Conservation (phyloP, 1,284 basidiomycete genomes). For the Pseudozyma sp. region DNA sequence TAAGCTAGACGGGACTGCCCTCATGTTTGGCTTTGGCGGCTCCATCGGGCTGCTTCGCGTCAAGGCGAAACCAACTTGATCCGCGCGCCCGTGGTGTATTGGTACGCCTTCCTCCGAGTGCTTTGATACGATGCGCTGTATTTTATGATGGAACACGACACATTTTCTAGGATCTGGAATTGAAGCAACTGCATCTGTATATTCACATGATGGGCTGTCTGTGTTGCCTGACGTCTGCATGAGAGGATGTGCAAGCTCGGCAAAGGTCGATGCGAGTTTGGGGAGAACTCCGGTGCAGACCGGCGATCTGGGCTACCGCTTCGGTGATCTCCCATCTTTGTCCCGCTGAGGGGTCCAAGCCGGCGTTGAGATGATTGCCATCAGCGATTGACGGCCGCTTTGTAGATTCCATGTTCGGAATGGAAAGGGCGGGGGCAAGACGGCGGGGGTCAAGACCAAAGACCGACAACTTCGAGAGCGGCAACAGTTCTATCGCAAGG, state of each 20-base stretch:
- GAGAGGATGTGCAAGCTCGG: neutral
- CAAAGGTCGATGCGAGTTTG: neutral
- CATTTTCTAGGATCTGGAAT: neutral
- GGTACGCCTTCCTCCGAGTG: neutral
- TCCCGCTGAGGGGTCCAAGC: too few relatives aligned
- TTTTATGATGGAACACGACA: neutral
- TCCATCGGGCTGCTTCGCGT: conserved; percentile 25
- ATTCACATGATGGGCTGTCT: conserved; percentile 8
- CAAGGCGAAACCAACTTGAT: conserved; percentile 8
- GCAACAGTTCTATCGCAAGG: too few relatives aligned
- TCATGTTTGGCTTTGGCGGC: conserved; percentile 46
- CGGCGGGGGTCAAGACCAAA: too few relatives aligned
- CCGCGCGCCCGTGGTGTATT: neutral
- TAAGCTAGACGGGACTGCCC: conserved; percentile 9
- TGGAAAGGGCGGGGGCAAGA: too few relatives aligned
- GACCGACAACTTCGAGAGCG: too few relatives aligned
- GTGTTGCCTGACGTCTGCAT: neutral
- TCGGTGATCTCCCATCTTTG: neutral
- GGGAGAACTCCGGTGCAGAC: neutral
- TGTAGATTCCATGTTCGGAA: too few relatives aligned
- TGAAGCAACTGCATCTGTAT: neutral
- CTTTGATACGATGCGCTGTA: conserved; percentile 12
- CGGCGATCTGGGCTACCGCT: conserved; percentile 2
- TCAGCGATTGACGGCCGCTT: too few relatives aligned
- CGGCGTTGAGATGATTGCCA: too few relatives aligned